Conservation (phyloP, 148 eudicot genomes). For the Spergularia marina region DNA sequence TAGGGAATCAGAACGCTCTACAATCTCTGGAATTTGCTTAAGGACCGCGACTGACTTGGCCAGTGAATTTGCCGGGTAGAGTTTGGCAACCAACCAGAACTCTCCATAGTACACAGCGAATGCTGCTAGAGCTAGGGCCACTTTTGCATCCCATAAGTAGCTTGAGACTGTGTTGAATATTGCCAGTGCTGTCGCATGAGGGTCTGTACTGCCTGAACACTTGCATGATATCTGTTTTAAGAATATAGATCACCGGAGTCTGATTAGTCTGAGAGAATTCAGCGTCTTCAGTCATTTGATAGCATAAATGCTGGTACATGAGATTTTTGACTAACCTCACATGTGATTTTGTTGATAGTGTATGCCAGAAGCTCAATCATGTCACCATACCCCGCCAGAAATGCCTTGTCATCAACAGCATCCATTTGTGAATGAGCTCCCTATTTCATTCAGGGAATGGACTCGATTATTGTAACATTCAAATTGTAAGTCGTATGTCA, state of each 20-base stretch:
- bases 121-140: slow-evolving; percentile 58
- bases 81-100: slow-evolving; percentile 74
- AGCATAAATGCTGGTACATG: background rate
- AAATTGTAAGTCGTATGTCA: background rate
- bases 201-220: slow-evolving; percentile 50
- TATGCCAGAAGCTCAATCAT: slow-evolving; percentile 52
- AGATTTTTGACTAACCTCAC: slow-evolving; percentile 45
- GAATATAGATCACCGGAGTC: background rate
- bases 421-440: slow-evolving; percentile 42
- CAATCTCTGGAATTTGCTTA: slow-evolving; percentile 60
- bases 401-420: slow-evolving; percentile 41
- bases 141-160: slow-evolving; percentile 88
- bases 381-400: slow-evolving; percentile 43
- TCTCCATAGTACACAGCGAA: slow-evolving; percentile 75
- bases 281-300: too few relatives aligned
- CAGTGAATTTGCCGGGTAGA: slow-evolving; percentile 51
- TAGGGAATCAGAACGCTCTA: slow-evolving; percentile 38
- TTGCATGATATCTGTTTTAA: slow-evolving; percentile 57
- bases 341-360: slow-evolving; percentile 59
- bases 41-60: slow-evolving; percentile 69
- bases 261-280: background rate
- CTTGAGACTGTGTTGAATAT: slow-evolving; percentile 51
- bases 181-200: slow-evolving; percentile 52
- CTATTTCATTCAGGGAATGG: slow-evolving; percentile 26
- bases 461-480: background rate